Evolutionary conservation across 192 early-diverging fungal genomes (phyloP).

Genomic region (Backusella circina): DNA sequence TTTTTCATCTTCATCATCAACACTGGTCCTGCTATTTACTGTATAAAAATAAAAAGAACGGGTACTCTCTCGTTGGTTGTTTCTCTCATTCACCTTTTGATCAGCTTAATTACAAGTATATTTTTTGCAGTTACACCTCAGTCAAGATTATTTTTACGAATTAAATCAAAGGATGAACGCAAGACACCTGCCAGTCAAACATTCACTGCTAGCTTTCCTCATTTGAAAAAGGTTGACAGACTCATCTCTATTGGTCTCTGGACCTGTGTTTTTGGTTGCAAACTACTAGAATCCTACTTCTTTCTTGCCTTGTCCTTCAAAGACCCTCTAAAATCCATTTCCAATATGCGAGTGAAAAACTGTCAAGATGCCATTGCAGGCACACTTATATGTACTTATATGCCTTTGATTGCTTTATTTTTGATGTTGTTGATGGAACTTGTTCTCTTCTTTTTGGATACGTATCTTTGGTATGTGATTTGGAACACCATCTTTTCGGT

Average conservation of each 20-base stretch:
- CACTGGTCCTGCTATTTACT: conserved; percentile 61
- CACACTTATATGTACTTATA: conserved; percentile 55
- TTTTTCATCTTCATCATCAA: conserved; percentile 61
- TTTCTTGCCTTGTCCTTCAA: conserved; percentile 79
- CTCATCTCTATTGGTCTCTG: conserved; percentile 69
- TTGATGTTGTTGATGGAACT: conserved; percentile 74
- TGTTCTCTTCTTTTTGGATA: conserved; percentile 81
- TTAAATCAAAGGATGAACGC: conserved; percentile 29
- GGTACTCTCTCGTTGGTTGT: conserved; percentile 50
- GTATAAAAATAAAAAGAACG: conserved; percentile 43
- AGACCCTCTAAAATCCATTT: conserved; percentile 60
- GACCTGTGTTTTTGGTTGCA: conserved; percentile 71
- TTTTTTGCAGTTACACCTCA: conserved; percentile 66
- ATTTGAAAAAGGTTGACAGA: conserved; percentile 61
- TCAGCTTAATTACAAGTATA: conserved; percentile 63
- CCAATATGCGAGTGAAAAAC: conserved; percentile 40
- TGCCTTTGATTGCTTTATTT: conserved; percentile 63
- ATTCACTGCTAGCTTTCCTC: conserved; percentile 74
- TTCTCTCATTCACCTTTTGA: conserved; percentile 64
- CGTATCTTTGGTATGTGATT: conserved; percentile 87
- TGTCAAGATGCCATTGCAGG: conserved; percentile 61
- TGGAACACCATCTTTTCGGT: conserved; percentile 84
- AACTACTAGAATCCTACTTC: conserved; percentile 79
- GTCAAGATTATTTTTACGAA: conserved; percentile 50
- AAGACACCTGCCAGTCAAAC: conserved; percentile 50